phyloP scores from a whole-genome alignment of 2,329 filamentous ascomycete species.

The Orbilia brochopaga region DNA sequence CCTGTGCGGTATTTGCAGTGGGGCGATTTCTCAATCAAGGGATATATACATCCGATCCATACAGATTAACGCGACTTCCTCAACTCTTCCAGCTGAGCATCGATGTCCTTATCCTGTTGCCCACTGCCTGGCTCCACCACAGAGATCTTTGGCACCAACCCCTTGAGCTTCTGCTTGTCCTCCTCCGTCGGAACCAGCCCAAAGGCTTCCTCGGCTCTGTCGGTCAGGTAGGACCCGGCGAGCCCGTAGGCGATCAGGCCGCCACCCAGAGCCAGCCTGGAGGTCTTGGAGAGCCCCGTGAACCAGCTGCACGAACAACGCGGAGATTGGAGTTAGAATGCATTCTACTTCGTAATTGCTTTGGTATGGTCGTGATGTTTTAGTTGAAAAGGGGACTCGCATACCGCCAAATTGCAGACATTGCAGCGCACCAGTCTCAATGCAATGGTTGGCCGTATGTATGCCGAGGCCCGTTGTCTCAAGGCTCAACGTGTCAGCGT shows the following conservation, averaged over 20 bases:
- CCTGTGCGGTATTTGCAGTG: background rate
- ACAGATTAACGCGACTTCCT: conserved; percentile 20
- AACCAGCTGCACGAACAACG: conserved; percentile 66
- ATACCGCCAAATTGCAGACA: conserved; percentile 49
- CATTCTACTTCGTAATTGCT: background rate
- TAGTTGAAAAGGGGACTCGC: background rate
- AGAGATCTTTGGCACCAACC: conserved; percentile 68
- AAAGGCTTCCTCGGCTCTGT: conserved; percentile 74
- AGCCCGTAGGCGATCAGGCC: conserved; percentile 78
- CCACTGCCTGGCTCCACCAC: conserved; percentile 61
- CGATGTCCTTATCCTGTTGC: conserved; percentile 30
- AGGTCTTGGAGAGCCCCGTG: conserved; percentile 72
- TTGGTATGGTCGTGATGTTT: conserved; percentile 1
- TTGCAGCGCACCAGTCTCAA: conserved; percentile 1
- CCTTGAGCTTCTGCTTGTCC: conserved; percentile 72
- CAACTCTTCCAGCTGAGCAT: conserved; percentile 20
- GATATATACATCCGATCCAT: background rate
- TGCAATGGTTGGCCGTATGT: background rate
- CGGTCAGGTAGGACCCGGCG: conserved; percentile 74
- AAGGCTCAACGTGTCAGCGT: background rate
- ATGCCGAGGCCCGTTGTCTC: conserved; percentile 1
- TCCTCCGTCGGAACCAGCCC: conserved; percentile 74
- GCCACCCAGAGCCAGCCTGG: conserved; percentile 73
- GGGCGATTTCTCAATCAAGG: background rate
- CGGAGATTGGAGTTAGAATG: background rate